Evolutionary conservation across 2,329 filamentous ascomycete genomes (phyloP), one percentile per base, ranked within the genome.

Genomic region (Cladosporium sp.): DNA sequence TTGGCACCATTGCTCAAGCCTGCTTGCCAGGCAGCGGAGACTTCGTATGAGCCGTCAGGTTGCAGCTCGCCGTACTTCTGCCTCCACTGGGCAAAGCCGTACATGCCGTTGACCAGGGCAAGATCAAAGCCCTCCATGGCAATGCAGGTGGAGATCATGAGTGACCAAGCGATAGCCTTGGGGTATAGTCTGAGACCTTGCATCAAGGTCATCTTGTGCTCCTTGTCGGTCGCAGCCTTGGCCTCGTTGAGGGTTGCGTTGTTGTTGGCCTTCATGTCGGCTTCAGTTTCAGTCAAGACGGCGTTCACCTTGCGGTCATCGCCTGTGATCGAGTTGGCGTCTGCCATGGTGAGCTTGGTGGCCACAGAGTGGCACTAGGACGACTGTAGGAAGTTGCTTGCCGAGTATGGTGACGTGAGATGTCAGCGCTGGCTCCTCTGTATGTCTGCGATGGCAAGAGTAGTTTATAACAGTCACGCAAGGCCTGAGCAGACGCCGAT

Each of bases 121-220:
- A 95, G 84, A 75, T 96, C 92, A 80, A 93, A 96, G 34, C 92
- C 92, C 78, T 96, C 92, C 93, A 97, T 97, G 72, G 87, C 88
- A 74, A 96, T 95, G 76, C 91, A 93, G 0, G 92, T 94, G 21
- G 90, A 94, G 78, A 97, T 93, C 66, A 96, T 82, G 60, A 96
- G 74, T 73, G 89, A 92, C 92, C 92, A 97, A 24, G 82, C 85
- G 65, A 96, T 89, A 24, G 93, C 93, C 81, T 96, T 94, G 66
- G 92, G 92, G 75, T 97, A 97, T 30, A 95, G 83, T 74, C 84
- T 87, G 77, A 96, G 84, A 68, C 92, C 92, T 80, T 96, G 87
- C 76, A 86, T 75, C 66, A 96, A 81, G 11, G 80, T 81, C 82
- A 84, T 83, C 55, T 75, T 80, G 68, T 82, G 81, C 70, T 84